These are phyloP conservation scores for Deinandra increscens DNA, from an alignment of 129 eudicot species.

Conservation along the genomic window DNA sequence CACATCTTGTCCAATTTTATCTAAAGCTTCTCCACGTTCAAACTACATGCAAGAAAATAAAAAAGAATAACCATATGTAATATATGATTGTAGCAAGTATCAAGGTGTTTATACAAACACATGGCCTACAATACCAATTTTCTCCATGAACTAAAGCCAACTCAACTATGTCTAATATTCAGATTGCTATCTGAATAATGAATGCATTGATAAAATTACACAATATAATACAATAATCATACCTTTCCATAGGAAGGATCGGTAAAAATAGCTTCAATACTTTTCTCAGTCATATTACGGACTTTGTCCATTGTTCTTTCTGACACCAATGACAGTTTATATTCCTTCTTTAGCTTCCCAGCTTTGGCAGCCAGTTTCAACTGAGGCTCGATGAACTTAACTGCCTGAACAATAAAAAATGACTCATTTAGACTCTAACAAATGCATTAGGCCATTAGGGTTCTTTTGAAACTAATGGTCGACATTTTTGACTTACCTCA, in stretches of 20 bases:
- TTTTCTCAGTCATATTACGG: conserved; percentile 65
- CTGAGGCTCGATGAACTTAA: conserved; percentile 92
- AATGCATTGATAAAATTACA: neutral
- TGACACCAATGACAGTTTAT: conserved; percentile 75
- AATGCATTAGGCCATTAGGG: neutral
- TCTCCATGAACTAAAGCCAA: conserved; percentile 15
- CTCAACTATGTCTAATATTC: neutral
- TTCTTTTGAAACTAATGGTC: neutral
- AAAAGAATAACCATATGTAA: neutral
- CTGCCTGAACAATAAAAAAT: conserved; percentile 58
- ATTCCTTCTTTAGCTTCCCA: conserved; percentile 78
- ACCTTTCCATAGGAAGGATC: conserved; percentile 98
- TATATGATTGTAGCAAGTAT: conserved; percentile 9
- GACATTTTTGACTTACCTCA: conserved; percentile 47
- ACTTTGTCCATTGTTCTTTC: conserved; percentile 64
- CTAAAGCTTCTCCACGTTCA: conserved; percentile 96
- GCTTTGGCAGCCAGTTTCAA: conserved; percentile 79
- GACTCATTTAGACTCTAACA: neutral
- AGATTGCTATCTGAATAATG: neutral
- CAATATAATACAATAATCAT: neutral
- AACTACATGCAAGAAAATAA: conserved; percentile 45
- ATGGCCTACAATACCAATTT: neutral
- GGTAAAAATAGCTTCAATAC: conserved; percentile 77
- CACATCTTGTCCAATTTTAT: conserved; percentile 71
- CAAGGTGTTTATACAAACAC: neutral